phyloP scores from a whole-genome alignment of 2,329 filamentous ascomycete species.

The Ophiocordyceps unilateralis region DNA sequence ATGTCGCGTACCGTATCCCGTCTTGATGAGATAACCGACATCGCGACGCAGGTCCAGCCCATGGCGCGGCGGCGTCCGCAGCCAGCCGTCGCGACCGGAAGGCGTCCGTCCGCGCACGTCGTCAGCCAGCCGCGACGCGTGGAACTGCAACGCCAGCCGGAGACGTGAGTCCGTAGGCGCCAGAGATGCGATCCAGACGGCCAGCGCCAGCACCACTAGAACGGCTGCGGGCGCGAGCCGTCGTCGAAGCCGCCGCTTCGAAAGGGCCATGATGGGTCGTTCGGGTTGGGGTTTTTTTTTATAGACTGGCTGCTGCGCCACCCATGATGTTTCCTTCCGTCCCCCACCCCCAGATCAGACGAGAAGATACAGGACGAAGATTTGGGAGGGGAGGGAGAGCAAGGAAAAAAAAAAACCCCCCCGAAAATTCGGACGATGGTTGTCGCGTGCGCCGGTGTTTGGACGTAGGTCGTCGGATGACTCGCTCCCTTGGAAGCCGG shows the following conservation, averaged over 20 bases:
- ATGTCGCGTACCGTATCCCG: slow-evolving; percentile 34
- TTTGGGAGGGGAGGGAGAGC: not conserved
- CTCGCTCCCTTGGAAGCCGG: not conserved
- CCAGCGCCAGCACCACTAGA: not conserved
- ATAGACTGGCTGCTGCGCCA: not conserved
- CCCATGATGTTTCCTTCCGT: not conserved
- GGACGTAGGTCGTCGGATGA: too few relatives aligned
- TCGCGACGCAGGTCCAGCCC: slow-evolving; percentile 27
- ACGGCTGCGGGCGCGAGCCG: not conserved
- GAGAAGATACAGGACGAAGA: too few relatives aligned
- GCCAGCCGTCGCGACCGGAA: slow-evolving; percentile 21
- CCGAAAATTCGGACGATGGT: too few relatives aligned
- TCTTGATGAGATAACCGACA: slow-evolving; percentile 35
- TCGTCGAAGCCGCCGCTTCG: not conserved
- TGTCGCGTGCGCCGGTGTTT: too few relatives aligned
- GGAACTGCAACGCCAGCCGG: slow-evolving; percentile 17
- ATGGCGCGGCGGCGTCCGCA: slow-evolving; percentile 20
- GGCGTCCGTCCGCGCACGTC: slow-evolving; percentile 11
- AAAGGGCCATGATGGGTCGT: not conserved
- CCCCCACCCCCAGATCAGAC: too few relatives aligned
- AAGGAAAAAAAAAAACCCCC: not conserved
- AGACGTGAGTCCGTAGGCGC: slow-evolving; percentile 15
- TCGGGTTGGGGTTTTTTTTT: not conserved
- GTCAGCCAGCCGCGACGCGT: slow-evolving; percentile 14
- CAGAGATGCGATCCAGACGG: slow-evolving; percentile 3